Evolutionary conservation across 164 flowering plant species (phyloP).

Genomic region (Buxus sempervirens): DNA sequence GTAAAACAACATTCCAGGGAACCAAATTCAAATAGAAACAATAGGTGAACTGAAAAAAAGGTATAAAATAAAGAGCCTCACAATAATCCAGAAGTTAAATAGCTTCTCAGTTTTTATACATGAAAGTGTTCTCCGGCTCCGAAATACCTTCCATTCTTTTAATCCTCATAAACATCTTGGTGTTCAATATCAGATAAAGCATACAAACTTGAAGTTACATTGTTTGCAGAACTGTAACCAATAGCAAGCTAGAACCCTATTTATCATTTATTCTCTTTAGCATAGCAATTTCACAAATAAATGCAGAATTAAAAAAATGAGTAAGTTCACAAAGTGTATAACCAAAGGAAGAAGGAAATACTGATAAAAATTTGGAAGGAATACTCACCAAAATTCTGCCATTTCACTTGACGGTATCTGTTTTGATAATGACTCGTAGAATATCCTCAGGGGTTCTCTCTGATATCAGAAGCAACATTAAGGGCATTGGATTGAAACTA

Average conservation of each 20-base stretch:
- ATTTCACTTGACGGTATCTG: constrained; percentile 97
- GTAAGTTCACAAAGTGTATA: neutral
- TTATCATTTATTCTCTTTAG: too few species aligned
- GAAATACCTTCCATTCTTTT: neutral
- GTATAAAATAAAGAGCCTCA: too few species aligned
- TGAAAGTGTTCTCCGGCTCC: neutral
- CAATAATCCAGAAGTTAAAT: neutral
- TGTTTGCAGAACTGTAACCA: too few species aligned
- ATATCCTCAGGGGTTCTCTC: constrained; percentile 94
- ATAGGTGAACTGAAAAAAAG: too few species aligned
- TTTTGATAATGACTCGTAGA: constrained; percentile 78
- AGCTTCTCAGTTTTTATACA: neutral
- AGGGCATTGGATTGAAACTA: neutral
- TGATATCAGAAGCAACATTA: constrained; percentile 28
- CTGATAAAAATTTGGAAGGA: neutral
- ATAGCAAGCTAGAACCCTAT: too few species aligned
- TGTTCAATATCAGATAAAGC: too few species aligned
- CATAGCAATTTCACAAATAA: neutral
- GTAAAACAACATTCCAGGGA: too few species aligned
- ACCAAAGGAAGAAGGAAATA: neutral
- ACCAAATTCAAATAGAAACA: too few species aligned
- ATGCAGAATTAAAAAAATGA: neutral
- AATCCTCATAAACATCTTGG: neutral
- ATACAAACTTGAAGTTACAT: too few species aligned
- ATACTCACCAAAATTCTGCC: constrained; percentile 93